Conservation (phyloP, 2,329 filamentous ascomycete species). For the Exophiala aquamarina region DNA sequence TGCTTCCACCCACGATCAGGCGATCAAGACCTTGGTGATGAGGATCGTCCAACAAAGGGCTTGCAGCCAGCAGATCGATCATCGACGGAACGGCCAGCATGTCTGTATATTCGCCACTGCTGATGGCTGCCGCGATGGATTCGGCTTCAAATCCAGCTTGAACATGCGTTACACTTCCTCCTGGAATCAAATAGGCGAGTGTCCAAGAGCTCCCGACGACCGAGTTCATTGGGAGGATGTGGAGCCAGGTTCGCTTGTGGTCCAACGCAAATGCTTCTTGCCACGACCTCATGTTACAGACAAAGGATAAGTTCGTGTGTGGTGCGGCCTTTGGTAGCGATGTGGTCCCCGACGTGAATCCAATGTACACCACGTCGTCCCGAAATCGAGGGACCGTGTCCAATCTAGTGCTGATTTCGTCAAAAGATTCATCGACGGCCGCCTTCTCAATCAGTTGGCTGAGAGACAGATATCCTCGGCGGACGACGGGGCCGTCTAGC, state of each 20-base stretch:
- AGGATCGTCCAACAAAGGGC: background rate
- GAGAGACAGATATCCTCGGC: background rate
- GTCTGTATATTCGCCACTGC: constrained; percentile 8
- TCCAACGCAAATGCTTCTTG: constrained; percentile 4
- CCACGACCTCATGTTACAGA: too few relatives aligned
- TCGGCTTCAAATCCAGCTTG: constrained; percentile 1
- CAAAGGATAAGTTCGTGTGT: too few relatives aligned
- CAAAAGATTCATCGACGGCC: background rate
- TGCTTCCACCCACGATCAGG: constrained; percentile 11
- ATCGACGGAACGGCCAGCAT: constrained; percentile 10
- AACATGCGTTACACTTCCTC: constrained; percentile 12
- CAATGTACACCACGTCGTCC: constrained; percentile 11
- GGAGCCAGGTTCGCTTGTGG: constrained; percentile 3
- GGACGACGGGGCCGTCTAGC: background rate
- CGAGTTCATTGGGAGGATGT: constrained; percentile 14
- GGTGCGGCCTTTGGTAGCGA: too few relatives aligned
- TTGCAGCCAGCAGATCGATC: constrained; percentile 5
- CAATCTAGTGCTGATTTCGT: background rate
- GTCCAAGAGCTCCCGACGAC: constrained; percentile 14
- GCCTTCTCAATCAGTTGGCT: background rate
- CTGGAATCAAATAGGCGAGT: constrained; percentile 9
- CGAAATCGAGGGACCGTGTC: background rate
- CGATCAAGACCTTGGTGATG: constrained; percentile 1
- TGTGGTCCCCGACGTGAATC: too few relatives aligned
- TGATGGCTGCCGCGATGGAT: constrained; percentile 2